Evolutionary conservation across 2,329 filamentous ascomycete species (phyloP), one percentile per base, ranked within the genome.

Genomic region (Xylariaceae sp.): DNA sequence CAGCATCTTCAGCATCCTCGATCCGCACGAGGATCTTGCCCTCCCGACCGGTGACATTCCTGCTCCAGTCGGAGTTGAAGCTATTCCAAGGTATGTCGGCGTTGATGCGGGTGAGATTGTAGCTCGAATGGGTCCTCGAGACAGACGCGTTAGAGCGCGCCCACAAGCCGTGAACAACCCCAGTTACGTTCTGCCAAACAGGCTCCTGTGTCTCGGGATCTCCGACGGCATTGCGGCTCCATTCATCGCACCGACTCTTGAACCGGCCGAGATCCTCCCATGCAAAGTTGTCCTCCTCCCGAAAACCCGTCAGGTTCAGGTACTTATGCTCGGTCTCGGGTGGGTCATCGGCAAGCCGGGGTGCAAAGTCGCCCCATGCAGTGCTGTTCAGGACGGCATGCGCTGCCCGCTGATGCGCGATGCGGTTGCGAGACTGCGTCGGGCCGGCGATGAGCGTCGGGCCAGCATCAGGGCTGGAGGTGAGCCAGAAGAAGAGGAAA

Each of bases 131-230:
- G 57, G 65, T 76, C 61, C 70, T 76, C 58, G 59, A 68, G 51
- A 71, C 75, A 63, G 72, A 80, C 13, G 72, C 76, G 41, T 74
- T 76, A 46, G 74, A 78, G 42, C 84, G 83, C 51, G 84, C 76
- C 88, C 89, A 95, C 53, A 84, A 76, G n/a, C 90, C 90, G 45
- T 84, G 80, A 36, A 95, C 76, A 30, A 84, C 84, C 4, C 90
- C 88, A 1, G 89, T 91, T 5, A 88, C 80, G 67, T 95, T 92
- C 65, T 80, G 80, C 78, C 92, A 95, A n/a, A 87, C 71, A 6
- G 75, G 70, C 54, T 72, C 69, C 70, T 60, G 71, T 52, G 51
- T 67, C 68, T 74, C 72, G 34, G 75, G 67, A 2, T 72, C 70
- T 2, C 72, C 71, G 22, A 75, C 67, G 39, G 78, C 79, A 63